A percentile compares a stretch with the other conserved stretches of the same genome.
These are phyloP conservation scores for Botryosphaeria dothidea DNA, from an alignment of 2,329 filamentous ascomycete species.

Conservation along the genomic window DNA sequence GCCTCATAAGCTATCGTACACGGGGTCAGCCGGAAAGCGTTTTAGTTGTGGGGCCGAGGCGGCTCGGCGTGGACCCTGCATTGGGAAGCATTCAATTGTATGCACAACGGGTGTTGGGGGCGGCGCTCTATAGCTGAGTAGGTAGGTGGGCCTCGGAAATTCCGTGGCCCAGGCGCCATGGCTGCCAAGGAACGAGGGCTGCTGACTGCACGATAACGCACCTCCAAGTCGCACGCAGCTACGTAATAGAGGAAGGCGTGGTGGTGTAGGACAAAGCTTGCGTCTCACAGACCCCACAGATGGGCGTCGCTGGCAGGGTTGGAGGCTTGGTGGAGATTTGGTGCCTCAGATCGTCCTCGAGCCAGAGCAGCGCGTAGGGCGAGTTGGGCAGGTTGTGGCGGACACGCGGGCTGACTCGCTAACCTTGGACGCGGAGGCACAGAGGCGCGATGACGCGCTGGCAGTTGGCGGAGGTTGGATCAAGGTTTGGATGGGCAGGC, in stretches of 20 bases:
- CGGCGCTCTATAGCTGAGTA: neutral
- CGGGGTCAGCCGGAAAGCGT: neutral
- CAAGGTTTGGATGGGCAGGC: constrained; percentile 1
- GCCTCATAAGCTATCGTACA: neutral
- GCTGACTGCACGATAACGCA: neutral
- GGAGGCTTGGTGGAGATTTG: neutral
- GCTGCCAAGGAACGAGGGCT: neutral
- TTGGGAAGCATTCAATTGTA: no score
- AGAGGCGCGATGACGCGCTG: neutral
- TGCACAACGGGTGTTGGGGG: no score
- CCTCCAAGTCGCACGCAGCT: neutral
- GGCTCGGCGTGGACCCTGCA: neutral
- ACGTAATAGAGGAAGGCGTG: neutral
- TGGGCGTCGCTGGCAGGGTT: neutral
- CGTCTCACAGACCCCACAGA: neutral
- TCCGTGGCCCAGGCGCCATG: neutral
- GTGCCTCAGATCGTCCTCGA: neutral
- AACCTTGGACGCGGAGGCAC: neutral
- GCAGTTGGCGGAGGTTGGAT: constrained; percentile 1
- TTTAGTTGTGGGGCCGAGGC: neutral
- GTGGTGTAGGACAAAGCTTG: neutral
- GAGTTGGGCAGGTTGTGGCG: neutral
- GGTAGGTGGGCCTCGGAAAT: neutral
- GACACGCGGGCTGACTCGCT: neutral
- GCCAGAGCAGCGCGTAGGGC: neutral